Evolutionary conservation across 306 rosid species (phyloP).

Genomic region (Cucumis sativus): Cucumber_9930_V3 NC_026655.2:16855501-16856000

Average conservation of each 20-base stretch:
- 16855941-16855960: slow-evolving; percentile 33
- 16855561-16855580: no score
- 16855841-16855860: slow-evolving; percentile 88
- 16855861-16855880: slow-evolving; percentile 52
- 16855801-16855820: slow-evolving; percentile 92
- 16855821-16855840: slow-evolving; percentile 89
- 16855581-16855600: no score
- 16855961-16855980: slow-evolving; percentile 14
- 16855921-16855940: slow-evolving; percentile 31
- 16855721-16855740: slow-evolving; percentile 66
- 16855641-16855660: slow-evolving; percentile 49
- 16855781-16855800: slow-evolving; percentile 89
- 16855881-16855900: slow-evolving; percentile 60
- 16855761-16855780: slow-evolving; percentile 76
- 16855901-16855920: slow-evolving; percentile 81
- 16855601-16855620: no score
- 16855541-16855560: no score
- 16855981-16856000: slow-evolving; percentile 34
- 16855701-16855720: slow-evolving; percentile 83
- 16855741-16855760: slow-evolving; percentile 59
- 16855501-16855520: no score
- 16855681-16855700: slow-evolving; percentile 93
- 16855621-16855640: background rate
- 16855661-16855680: slow-evolving; percentile 92
- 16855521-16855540: no score